Base-by-base conservation (phyloP, 2,329 filamentous ascomycete genomes). In the Didymella exigua region DNA sequence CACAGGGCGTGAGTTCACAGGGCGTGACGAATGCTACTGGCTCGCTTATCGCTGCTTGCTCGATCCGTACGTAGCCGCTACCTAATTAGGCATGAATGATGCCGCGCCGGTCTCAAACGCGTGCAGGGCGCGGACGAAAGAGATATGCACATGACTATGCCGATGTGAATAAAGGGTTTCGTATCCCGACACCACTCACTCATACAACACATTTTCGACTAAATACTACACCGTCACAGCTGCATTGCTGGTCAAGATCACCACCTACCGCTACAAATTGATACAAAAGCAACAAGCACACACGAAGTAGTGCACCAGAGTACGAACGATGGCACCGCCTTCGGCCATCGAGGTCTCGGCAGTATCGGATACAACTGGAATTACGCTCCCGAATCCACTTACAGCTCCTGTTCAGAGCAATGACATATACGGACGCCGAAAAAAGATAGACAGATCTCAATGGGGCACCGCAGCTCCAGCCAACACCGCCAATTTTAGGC, bases 401-500 rank as follows among this genome's bases (percentile, higher is more conserved):
- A 87, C 86, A 37, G 75, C 65, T 21, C 70, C 71, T 5, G 63
- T 76, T n/a, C 61, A 67, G 26, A 74, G 91, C 70, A 83, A 87
- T 63, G 85, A 85, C 57, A 86, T 96, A 52, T 75, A 83, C 49
- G 85, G 84, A 33, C 82, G 89, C 63, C 84, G 93, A 43, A 83
- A 82, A 58, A 90, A 89, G 67, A 83, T 85, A n/a, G 89, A 88
- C 3, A 86, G 85, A 67, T 80, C 95, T 33, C 73, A 76, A 81
- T 89, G 59, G 90, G 89, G 89, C 31, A 84, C 91, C 41, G 93
- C 93, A 27, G 90, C 91, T 9, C 82, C 84, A 45, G 88, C 89
- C 2, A 87, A 88, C 74, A 90, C 90, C 74, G 89, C 93, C 66
- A 86, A 89, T 80, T 97, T 96, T 77, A 95, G 83, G 85, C 56